A percentile compares a stretch with the other conserved stretches of the same genome.
Conservation (phyloP, 2,329 filamentous ascomycete genomes). For the Eutypa lata region DNA sequence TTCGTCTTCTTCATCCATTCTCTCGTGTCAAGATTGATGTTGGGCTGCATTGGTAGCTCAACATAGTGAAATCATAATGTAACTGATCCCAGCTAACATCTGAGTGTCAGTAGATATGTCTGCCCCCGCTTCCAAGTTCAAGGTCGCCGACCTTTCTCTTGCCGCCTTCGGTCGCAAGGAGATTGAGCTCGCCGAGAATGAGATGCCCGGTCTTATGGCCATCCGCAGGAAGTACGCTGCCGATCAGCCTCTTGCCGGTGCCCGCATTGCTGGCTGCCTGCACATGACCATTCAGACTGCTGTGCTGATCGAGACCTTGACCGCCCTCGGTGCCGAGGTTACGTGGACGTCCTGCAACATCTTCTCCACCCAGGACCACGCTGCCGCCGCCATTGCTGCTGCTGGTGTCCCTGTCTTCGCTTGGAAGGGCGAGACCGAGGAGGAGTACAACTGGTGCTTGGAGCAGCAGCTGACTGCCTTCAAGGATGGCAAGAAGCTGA, state of each 20-base stretch:
- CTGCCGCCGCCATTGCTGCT: slow-evolving; percentile 94
- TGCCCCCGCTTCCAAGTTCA: slow-evolving; percentile 89
- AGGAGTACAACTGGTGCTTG: slow-evolving; percentile 99
- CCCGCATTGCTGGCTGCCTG: slow-evolving; percentile 94
- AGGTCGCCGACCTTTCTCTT: slow-evolving; percentile 97
- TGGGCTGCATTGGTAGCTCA: no score
- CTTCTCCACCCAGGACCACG: slow-evolving; percentile 98
- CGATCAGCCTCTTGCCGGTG: slow-evolving; percentile 91
- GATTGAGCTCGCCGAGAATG: slow-evolving; percentile 94
- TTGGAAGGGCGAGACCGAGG: slow-evolving; percentile 91
- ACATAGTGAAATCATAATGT: slow-evolving; percentile 5
- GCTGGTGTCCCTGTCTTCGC: slow-evolving; percentile 82
- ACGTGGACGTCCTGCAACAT: slow-evolving; percentile 99
- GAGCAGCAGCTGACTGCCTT: slow-evolving; percentile 97
- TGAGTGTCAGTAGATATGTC: slow-evolving; percentile 43
- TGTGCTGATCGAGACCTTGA: slow-evolving; percentile 97
- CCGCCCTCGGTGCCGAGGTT: slow-evolving; percentile 90
- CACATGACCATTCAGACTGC: slow-evolving; percentile 99
- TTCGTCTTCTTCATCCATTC: slow-evolving; percentile 6
- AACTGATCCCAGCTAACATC: slow-evolving; percentile 3
- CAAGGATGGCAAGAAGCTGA: slow-evolving; percentile 94
- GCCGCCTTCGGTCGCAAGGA: slow-evolving; percentile 98
- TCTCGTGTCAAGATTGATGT: no score
- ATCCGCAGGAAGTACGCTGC: slow-evolving; percentile 86
- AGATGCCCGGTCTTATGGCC: slow-evolving; percentile 97